Evolutionary conservation across 495 filamentous ascomycete species (phyloP), one percentile per base, ranked within the genome.

Genomic region (Penicillium flavigenum): DNA sequence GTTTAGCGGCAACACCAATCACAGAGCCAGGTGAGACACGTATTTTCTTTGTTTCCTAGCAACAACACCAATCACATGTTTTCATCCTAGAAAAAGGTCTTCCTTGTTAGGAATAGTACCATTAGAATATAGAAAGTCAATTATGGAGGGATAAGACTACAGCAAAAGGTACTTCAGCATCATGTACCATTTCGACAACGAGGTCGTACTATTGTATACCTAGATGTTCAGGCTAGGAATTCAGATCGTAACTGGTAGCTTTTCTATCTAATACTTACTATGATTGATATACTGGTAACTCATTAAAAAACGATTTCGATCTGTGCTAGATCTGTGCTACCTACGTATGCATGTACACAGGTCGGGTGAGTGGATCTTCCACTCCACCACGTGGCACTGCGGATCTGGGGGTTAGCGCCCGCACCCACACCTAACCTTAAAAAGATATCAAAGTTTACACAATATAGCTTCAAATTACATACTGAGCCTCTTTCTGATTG

Each of bases 41-140:
- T 39, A 24, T 2, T 55, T 54, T 55, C 52, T 55, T 55, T 55
- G 52, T 55, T 55, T 17, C 4, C 10, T 7, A 19, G 39, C 11
- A 14, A 36, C 29, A 26, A 36, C 29, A 26, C 41, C 29, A 54
- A 54, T 36, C 41, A 54, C 8, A 19, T 11, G 11, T 16, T 29
- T 16, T 16, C 36, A 52, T 1, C 36, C n/a, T 8, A 41, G n/a
- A n/a, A n/a, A 3, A 4, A 12, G 6, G 20, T n/a, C 12, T 19
- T 41, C 49, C 19, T 19, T 17, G 6, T 41, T 38, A 4, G 46
- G 27, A 31, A 17, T 27, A 51, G 9, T 19, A 41, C 8, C 36
- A 41, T 1, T 22, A 8, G 27, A 29, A 22, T 26, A 44, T 29
- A 50, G 47, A 20, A 47, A 47, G 11, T 31, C 22, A 17, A 31